Evolutionary conservation across 495 filamentous ascomycete genomes (phyloP).

Genomic region (Penicillium silybi): DNA sequence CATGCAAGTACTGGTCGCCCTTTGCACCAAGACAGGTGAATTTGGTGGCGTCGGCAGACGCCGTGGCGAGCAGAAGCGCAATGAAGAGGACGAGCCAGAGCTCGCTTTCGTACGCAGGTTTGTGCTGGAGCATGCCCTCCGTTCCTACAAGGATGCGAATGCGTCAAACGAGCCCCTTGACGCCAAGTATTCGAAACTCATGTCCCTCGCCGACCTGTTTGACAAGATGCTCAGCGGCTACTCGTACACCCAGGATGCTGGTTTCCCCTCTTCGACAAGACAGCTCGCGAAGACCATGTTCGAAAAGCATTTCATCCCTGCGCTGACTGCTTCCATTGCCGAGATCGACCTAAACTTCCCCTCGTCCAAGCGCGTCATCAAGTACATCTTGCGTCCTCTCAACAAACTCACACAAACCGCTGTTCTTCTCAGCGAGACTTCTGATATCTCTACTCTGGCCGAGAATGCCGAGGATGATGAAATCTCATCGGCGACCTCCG

Average conservation of each 20-base stretch:
- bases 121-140: slow-evolving; percentile 86
- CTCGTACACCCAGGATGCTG: slow-evolving; percentile 52
- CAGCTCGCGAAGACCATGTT: slow-evolving; percentile 94
- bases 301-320: slow-evolving; percentile 89
- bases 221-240: slow-evolving; percentile 82
- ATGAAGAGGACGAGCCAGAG: slow-evolving; percentile 77
- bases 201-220: slow-evolving; percentile 86
- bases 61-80: slow-evolving; percentile 44
- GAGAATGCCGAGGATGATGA: slow-evolving; percentile 75
- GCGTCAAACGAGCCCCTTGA: slow-evolving; percentile 77
- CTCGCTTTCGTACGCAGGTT: slow-evolving; percentile 90
- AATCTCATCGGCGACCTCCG: slow-evolving; percentile 82
- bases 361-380: slow-evolving; percentile 85
- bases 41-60: slow-evolving; percentile 37
- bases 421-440: slow-evolving; percentile 71
- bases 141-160: slow-evolving; percentile 87
- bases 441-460: slow-evolving; percentile 64
- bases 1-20: slow-evolving; percentile 74
- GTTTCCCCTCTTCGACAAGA: slow-evolving; percentile 49
- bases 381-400: slow-evolving; percentile 89
- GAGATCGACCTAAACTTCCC: slow-evolving; percentile 96
- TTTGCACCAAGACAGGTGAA: slow-evolving; percentile 86
- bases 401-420: slow-evolving; percentile 85
- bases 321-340: slow-evolving; percentile 85
- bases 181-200: slow-evolving; percentile 77